Evolutionary conservation across 75 land plant genomes (phyloP).

Genomic region (Pinus taeda): DNA sequence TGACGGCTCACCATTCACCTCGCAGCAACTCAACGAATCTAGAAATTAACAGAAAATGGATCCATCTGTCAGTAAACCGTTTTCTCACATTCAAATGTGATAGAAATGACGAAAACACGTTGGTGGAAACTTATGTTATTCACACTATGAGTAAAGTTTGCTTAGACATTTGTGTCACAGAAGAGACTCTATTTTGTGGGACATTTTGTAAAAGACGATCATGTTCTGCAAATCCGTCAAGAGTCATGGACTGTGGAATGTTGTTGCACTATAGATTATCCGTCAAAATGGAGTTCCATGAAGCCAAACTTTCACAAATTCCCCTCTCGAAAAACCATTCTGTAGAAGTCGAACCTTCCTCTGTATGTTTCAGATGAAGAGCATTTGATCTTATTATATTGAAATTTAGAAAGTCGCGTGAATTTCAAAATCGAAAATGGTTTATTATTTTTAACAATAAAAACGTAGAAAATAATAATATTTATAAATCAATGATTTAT

Average conservation of each 20-base stretch:
- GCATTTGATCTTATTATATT: too few relatives aligned
- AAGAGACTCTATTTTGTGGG: slow-evolving; percentile 28
- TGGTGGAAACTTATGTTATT: slow-evolving; percentile 24
- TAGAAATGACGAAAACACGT: slow-evolving; percentile 18
- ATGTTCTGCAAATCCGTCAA: background rate
- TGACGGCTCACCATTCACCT: slow-evolving; percentile 22
- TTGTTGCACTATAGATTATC: slow-evolving; percentile 23
- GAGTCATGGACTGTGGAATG: slow-evolving; percentile 39
- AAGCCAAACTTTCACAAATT: background rate
- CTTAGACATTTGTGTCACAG: slow-evolving; percentile 32
- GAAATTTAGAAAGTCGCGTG: too few relatives aligned
- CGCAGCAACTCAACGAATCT: slow-evolving; percentile 19
- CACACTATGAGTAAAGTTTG: slow-evolving; percentile 23
- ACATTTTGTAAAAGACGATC: slow-evolving; percentile 1
- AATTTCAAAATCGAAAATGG: too few relatives aligned
- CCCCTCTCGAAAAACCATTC: slow-evolving; percentile 7
- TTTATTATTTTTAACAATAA: too few relatives aligned
- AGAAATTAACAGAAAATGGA: slow-evolving; percentile 33
- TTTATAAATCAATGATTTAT: too few relatives aligned
- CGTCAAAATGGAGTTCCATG: slow-evolving; percentile 23
- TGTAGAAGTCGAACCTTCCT: too few relatives aligned
- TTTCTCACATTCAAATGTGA: slow-evolving; percentile 19
- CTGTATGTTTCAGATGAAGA: too few relatives aligned
- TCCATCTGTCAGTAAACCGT: slow-evolving; percentile 27
- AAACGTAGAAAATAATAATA: too few relatives aligned